Conservation (phyloP, 495 filamentous ascomycete species). For the Podospora tetraspora region DNA sequence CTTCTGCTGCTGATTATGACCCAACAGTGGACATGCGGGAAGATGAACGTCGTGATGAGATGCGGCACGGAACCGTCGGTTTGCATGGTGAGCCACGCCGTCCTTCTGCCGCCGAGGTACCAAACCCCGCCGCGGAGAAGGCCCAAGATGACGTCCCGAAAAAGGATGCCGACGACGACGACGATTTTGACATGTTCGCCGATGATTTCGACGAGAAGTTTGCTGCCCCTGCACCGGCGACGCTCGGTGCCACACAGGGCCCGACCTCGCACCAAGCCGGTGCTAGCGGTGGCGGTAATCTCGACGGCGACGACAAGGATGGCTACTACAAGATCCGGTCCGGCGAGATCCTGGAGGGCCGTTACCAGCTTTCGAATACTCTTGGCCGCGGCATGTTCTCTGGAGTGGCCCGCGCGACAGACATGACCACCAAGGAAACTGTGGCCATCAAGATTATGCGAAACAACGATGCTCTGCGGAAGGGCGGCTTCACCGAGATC, state of each 20-base stretch:
- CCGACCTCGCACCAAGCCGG: constrained; percentile 36
- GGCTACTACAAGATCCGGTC: constrained; percentile 91
- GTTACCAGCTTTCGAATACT: constrained; percentile 79
- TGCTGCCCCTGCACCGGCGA: constrained; percentile 44
- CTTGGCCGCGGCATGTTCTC: constrained; percentile 97
- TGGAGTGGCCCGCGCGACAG: constrained; percentile 84
- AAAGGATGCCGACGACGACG: constrained; percentile 49
- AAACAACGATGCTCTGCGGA: constrained; percentile 88
- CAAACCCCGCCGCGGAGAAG: constrained; percentile 23
- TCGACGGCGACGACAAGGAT: constrained; percentile 90
- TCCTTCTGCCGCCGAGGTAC: constrained; percentile 14
- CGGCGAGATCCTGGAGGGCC: constrained; percentile 79
- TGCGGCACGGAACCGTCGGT: constrained; percentile 49
- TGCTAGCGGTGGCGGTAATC: constrained; percentile 64
- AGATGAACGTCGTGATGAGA: constrained; percentile 67
- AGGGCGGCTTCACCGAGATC: constrained; percentile 92
- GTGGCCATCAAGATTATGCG: constrained; percentile 93
- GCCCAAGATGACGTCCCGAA: constrained; percentile 25
- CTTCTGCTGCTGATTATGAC: constrained; percentile 93
- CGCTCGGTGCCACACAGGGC: constrained; percentile 34
- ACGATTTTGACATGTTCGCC: constrained; percentile 93
- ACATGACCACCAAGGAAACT: constrained; percentile 61
- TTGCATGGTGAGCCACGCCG: constrained; percentile 40
- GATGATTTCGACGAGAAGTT: constrained; percentile 87
- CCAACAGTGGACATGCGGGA: constrained; percentile 90